A percentile compares a stretch with the other conserved stretches of the same genome.
Evolutionary conservation across 2,329 filamentous ascomycete species (phyloP).

Genomic region (Scedosporium minutisporum): DNA sequence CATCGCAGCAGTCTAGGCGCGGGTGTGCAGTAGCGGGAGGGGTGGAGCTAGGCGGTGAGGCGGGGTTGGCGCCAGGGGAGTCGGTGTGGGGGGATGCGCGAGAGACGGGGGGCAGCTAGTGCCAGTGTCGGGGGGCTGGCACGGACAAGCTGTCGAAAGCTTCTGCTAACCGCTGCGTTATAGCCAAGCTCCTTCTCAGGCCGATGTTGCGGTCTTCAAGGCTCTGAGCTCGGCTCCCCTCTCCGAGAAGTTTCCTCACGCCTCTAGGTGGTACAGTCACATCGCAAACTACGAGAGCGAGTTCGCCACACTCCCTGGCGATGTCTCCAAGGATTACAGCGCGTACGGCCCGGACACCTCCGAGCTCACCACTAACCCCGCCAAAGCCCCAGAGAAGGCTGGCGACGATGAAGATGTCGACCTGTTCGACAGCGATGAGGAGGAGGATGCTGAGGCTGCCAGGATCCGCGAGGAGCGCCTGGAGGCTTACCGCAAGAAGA

Average conservation of each 20-base stretch:
- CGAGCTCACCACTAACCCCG: slow-evolving; percentile 76
- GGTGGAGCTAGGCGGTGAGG: no score
- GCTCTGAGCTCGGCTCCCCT: slow-evolving; percentile 67
- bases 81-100: no score
- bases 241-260: slow-evolving; percentile 82
- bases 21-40: no score
- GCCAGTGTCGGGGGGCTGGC: no score
- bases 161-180: slow-evolving; percentile 5
- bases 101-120: no score
- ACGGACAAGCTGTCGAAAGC: no score
- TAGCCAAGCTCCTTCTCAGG: slow-evolving; percentile 67
- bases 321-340: slow-evolving; percentile 79
- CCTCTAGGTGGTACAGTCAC: slow-evolving; percentile 98
- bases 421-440: slow-evolving; percentile 87
- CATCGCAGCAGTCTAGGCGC: no score
- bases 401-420: slow-evolving; percentile 62
- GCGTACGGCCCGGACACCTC: slow-evolving; percentile 79
- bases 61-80: no score
- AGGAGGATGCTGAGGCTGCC: slow-evolving; percentile 82
- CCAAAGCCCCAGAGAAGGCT: slow-evolving; percentile 47
- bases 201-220: slow-evolving; percentile 94
- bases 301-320: slow-evolving; percentile 83
- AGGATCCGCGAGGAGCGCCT: slow-evolving; percentile 80
- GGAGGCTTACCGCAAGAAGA: slow-evolving; percentile 93
- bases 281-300: slow-evolving; percentile 86